Evolutionary conservation across 345 rosid species (phyloP).

Genomic region (Melastoma malabathricum): DNA sequence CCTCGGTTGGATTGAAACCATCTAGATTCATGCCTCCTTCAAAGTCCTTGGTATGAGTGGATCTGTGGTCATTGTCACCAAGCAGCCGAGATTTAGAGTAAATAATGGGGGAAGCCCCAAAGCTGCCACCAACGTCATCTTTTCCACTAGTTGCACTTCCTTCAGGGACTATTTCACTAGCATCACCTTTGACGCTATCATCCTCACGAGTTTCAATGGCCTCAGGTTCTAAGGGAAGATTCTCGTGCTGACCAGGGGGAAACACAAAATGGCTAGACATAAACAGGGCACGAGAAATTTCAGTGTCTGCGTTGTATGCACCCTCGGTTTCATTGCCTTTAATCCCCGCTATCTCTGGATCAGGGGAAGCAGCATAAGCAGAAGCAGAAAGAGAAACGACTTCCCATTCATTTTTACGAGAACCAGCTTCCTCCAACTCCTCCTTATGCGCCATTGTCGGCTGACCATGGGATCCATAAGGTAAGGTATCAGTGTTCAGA

Average conservation of each 20-base stretch:
- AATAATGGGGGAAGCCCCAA: conserved; percentile 38
- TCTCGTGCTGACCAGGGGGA: conserved; percentile 82
- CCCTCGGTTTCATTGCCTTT: conserved; percentile 23
- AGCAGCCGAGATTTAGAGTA: conserved; percentile 30
- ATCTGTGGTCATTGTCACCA: conserved; percentile 28
- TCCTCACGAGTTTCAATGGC: conserved; percentile 24
- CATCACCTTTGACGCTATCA: conserved; percentile 20
- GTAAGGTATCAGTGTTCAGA: background rate
- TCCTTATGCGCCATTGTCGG: conserved; percentile 43
- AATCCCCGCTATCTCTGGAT: conserved; percentile 35
- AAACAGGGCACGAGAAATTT: conserved; percentile 51
- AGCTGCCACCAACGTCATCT: conserved; percentile 34
- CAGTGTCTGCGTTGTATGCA: conserved; percentile 23
- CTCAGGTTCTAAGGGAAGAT: conserved; percentile 42
- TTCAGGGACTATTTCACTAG: conserved; percentile 24
- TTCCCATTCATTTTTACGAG: conserved; percentile 87
- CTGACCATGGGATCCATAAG: background rate
- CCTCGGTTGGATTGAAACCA: conserved; percentile 12
- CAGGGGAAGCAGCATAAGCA: conserved; percentile 78
- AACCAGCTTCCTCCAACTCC: conserved; percentile 28
- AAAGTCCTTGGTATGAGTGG: conserved; percentile 18
- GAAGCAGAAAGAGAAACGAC: conserved; percentile 91
- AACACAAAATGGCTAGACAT: conserved; percentile 80
- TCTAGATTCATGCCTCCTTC: conserved; percentile 29
- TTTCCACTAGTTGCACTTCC: conserved; percentile 33